These are phyloP conservation scores for Kodamaea sp. DNA, from an alignment of 1,139 yeast species.

Conservation along the genomic window DNA sequence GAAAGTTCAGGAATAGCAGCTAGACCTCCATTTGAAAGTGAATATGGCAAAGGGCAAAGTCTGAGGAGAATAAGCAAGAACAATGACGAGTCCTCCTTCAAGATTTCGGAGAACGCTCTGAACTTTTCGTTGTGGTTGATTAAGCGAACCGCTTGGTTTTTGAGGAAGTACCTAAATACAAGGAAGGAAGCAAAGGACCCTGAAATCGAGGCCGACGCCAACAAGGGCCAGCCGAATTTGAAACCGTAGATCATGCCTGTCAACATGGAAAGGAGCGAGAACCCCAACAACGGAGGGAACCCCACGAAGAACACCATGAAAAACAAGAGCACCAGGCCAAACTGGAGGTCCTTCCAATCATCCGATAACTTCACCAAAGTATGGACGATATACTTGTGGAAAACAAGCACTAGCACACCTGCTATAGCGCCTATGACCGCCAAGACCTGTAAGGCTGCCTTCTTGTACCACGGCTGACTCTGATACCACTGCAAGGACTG, in stretches of 20 bases:
- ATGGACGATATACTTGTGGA: slow-evolving; percentile 49
- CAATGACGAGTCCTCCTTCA: slow-evolving; percentile 65
- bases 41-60: slow-evolving; percentile 90
- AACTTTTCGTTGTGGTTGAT: slow-evolving; percentile 62
- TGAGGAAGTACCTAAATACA: slow-evolving; percentile 62
- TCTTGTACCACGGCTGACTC: slow-evolving; percentile 13
- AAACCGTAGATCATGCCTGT: slow-evolving; percentile 87
- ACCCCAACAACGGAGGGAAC: slow-evolving; percentile 91
- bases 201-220: slow-evolving; percentile 65
- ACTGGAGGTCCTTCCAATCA: slow-evolving; percentile 41
- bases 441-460: slow-evolving; percentile 12
- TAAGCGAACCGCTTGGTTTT: slow-evolving; percentile 51
- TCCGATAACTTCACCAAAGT: slow-evolving; percentile 49
- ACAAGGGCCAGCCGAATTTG: slow-evolving; percentile 74
- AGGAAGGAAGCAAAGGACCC: slow-evolving; percentile 79
- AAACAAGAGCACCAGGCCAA: slow-evolving; percentile 59
- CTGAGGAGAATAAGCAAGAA: slow-evolving; percentile 69
- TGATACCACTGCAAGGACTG: slow-evolving; percentile 15
- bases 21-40: slow-evolving; percentile 88
- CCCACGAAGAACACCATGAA: slow-evolving; percentile 43
- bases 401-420: slow-evolving; percentile 40
- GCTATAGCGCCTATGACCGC: slow-evolving; percentile 19
- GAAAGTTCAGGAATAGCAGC: slow-evolving; percentile 81
- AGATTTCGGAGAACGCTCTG: slow-evolving; percentile 72
- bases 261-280: slow-evolving; percentile 64